Evolutionary conservation across 2,329 filamentous ascomycete species (phyloP), one percentile per base, ranked within the genome.

Genomic region (Aspergillus fischeri): DNA sequence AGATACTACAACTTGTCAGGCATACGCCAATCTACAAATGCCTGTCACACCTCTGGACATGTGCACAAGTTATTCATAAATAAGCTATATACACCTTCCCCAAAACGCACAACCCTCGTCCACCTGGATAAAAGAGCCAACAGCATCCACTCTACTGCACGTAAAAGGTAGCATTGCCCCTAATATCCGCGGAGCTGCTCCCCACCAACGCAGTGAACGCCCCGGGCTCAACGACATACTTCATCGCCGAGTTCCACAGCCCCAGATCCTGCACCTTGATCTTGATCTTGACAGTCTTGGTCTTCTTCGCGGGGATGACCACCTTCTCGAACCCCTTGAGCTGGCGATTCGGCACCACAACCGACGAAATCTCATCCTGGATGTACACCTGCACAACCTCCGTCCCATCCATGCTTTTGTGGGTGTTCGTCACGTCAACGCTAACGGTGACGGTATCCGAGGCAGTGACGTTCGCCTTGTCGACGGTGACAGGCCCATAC

Each of bases 201-300:
- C 87, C 88, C 17, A 87, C 81, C 54, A 80, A 76, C 9, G 90
- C 75, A 4, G 79, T 73, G 69, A 91, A 91, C 44, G 86, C 81
- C 1, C 88, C 88, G 3, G 83, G 82, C 78, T 91, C 89, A 41
- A 91, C 87, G 25, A 89, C 86, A 70, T 91, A 91, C 70, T 86
- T 75, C 85, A 90, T 88, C 35, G 73, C 77, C 11, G 73, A 64
- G 68, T 84, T 76, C 83, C 83, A 86, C 7, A 86, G 65, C 0
- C 83, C 83, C 61, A 84, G 70, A 50, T 82, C 77, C 21, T 69
- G 64, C 3, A 85, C 76, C 29, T 79, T 66, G 21, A 86, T 65
- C 20, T 81, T 76, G 27, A 88, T 76, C 35, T 74, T 66, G 0
- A 83, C 79, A 38, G 74, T 81, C 60, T 81, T 76, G 1, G 82